Base-by-base conservation (phyloP, 2,329 filamentous ascomycete genomes). In the Colletotrichum somersetense region DNA sequence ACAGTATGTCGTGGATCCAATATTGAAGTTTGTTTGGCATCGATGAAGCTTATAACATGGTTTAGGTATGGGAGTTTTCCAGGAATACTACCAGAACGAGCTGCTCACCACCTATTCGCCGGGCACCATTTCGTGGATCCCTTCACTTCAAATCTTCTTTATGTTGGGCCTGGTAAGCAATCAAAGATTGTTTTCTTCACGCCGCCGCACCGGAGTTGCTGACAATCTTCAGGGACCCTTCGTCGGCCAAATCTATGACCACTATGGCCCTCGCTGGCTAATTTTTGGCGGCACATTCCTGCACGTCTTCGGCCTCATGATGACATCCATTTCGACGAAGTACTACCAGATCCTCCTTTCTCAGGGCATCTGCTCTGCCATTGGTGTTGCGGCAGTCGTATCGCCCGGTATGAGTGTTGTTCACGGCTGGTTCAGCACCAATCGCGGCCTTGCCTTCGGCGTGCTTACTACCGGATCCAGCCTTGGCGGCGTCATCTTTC, bases 191-290 rank as follows among this genome's bases (percentile, higher is more conserved):
- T 40, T 20, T 66, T 50, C 7, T 52, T 40, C 35, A 12, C 53
- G 38, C 6, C 20, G 14, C 2, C 20, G 11, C 1, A 5, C 3
- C 23, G 18, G 23, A 65, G 35, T 64, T 12, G 23, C 50, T 64
- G 2, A 64, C 20, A 35, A 3, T 79, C 7, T 10, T 5, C 26
- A 86, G 74, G 90, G 91, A 0, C 89, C 90, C 0, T 75, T 93
- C 10, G 85, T 91, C n/a, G 91, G 91, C 2, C 86, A 84, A 42
- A 69, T 91, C 0, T 92, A 87, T 75, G 92, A 93, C 76, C 87
- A 83, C 67, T 88, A 89, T 68, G 91, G 91, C 0, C 89, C 91
- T 0, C 85, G 86, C 38, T 85, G 81, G 58, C 80, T 93, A 0
- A 77, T 91, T 1, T 44, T 89, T 1, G 77, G 78, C 16, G 89